Evolutionary conservation across 305 asterid species (phyloP).

Genomic region (Withania somnifera): DNA sequence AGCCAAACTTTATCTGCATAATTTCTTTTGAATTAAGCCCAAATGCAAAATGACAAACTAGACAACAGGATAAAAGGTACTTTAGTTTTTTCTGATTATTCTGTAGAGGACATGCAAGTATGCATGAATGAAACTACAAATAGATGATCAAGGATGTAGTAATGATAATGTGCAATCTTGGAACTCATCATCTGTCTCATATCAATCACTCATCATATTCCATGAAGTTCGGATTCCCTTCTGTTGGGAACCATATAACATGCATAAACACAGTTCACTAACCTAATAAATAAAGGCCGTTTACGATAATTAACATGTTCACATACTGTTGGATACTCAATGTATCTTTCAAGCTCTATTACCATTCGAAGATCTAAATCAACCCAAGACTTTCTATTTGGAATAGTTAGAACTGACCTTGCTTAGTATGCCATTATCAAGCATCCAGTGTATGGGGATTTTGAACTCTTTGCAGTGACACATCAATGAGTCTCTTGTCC

Average conservation of each 20-base stretch:
- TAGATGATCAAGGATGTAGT: background rate
- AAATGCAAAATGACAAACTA: background rate
- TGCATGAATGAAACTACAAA: background rate
- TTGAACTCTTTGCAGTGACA: constrained; percentile 67
- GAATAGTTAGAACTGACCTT: constrained; percentile 34
- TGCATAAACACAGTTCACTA: background rate
- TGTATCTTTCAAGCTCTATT: background rate
- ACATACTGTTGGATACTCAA: background rate
- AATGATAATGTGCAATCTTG: background rate
- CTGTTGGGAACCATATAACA: background rate
- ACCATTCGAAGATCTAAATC: background rate
- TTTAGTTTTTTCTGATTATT: background rate
- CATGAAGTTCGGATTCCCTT: background rate
- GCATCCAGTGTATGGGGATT: constrained; percentile 91
- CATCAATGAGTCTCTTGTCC: constrained; percentile 66
- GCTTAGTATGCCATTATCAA: constrained; percentile 71
- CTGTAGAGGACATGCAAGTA: background rate
- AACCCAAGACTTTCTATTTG: background rate
- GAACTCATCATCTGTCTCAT: background rate
- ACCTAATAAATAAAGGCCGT: background rate
- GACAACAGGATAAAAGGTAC: background rate
- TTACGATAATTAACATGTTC: background rate
- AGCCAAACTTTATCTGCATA: constrained; percentile 73
- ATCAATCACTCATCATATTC: background rate
- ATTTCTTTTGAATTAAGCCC: background rate